A percentile compares a stretch with the other conserved stretches of the same genome.
Conservation (phyloP, 2,329 filamentous ascomycete genomes). For the Dactylellina cionopaga region DNA sequence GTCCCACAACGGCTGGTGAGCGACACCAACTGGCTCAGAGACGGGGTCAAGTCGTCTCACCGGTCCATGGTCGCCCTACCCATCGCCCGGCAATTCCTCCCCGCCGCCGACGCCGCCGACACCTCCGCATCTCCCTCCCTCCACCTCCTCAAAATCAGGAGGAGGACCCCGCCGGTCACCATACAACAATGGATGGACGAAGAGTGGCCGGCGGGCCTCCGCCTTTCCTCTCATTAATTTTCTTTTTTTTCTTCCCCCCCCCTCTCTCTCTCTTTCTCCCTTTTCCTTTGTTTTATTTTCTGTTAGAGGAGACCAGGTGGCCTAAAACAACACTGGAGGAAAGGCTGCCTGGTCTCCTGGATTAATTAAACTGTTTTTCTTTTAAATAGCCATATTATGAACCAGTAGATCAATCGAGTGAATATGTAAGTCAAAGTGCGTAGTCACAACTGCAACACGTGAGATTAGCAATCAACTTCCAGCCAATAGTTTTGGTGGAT, state of each 20-base stretch:
- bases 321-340: neutral
- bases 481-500: too few species aligned
- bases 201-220: too few species aligned
- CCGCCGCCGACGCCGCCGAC: neutral
- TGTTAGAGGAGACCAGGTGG: neutral
- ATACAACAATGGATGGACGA: neutral
- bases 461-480: too few species aligned
- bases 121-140: neutral
- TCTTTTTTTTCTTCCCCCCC: neutral
- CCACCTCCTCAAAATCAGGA: neutral
- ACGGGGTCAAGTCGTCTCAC: neutral
- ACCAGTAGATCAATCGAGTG: too few species aligned
- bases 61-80: too few species aligned
- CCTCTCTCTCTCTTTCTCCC: neutral
- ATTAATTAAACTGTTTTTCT: too few species aligned
- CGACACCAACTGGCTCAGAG: constrained; percentile 40
- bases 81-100: neutral
- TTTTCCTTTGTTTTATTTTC: neutral
- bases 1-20: constrained; percentile 22
- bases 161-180: too few species aligned
- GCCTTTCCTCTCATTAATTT: neutral
- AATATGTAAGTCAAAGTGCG: too few species aligned
- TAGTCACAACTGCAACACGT: too few species aligned
- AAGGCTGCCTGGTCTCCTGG: neutral
- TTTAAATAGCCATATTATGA: too few species aligned